Percentiles rank a stretch among this genome's conserved stretches.
These are phyloP conservation scores for Panicum miliaceum DNA, from an alignment of 176 grass and related monocot genomes.

Conservation along the genomic window DNA sequence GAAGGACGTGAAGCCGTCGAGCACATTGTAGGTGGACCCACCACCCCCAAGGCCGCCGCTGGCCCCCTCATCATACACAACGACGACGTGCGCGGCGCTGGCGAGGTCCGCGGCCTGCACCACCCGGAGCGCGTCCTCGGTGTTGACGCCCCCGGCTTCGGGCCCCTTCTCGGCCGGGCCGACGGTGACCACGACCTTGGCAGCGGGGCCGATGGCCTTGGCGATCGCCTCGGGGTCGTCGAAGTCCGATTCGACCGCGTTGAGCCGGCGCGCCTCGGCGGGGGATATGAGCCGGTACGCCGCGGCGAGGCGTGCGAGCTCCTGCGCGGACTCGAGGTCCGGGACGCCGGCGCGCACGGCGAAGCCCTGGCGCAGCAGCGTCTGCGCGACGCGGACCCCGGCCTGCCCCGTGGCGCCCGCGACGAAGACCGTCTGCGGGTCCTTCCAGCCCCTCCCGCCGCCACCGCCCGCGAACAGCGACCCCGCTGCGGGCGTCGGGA, in stretches of 20 bases:
- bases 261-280: slow-evolving; percentile 64
- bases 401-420: slow-evolving; percentile 86
- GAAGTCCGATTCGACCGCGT: slow-evolving; percentile 72
- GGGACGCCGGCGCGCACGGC: slow-evolving; percentile 77
- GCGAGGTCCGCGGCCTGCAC: slow-evolving; percentile 87
- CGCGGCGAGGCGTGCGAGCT: slow-evolving; percentile 69
- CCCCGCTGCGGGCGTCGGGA: slow-evolving; percentile 43
- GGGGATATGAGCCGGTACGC: slow-evolving; percentile 81
- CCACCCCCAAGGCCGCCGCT: slow-evolving; percentile 41
- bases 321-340: slow-evolving; percentile 73
- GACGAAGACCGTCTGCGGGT: slow-evolving; percentile 78
- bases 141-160: slow-evolving; percentile 59
- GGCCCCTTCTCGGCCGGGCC: slow-evolving; percentile 63
- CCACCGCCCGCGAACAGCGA: slow-evolving; percentile 48
- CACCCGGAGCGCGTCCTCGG: slow-evolving; percentile 81
- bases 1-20: slow-evolving; percentile 81
- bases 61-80: slow-evolving; percentile 61
- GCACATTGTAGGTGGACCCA: slow-evolving; percentile 74
- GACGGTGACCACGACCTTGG: slow-evolving; percentile 91
- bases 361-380: slow-evolving; percentile 79
- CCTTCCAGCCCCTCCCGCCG: slow-evolving; percentile 58
- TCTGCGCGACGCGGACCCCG: slow-evolving; percentile 72
- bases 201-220: slow-evolving; percentile 87
- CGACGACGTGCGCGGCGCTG: slow-evolving; percentile 68
- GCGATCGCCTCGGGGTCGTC: slow-evolving; percentile 75